Base-by-base conservation (phyloP, 306 rosid species). In the Castanea mollissima region DNA sequence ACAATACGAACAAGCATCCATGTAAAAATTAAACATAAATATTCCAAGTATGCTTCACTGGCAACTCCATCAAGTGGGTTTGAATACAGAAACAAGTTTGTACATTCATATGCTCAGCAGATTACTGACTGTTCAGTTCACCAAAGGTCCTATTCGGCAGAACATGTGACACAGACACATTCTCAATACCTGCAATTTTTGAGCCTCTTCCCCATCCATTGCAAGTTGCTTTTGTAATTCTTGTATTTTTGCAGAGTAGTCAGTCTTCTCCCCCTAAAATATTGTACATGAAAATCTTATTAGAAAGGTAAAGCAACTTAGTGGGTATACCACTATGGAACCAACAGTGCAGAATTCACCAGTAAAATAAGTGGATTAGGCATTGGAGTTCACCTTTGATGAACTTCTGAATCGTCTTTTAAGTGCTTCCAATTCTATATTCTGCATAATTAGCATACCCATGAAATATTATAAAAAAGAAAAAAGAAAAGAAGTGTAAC, bases 201-300 rank as follows among this genome's bases (percentile, higher is more conserved):
- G 85, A 67, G 90, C 94, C 89, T 94, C 98, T 86, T 91, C 98
- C 89, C 79, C 81, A 87, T 94, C 97, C 94, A 94, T 88, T 70
- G 97, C 82, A 74, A 94, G 90, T 84, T 94, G 98, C 88, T 88
- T 94, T 88, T 92, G 95, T 82, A 94, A 87, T 74, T 94, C 98
- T 85, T 49, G 90, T 83, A 94, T 94, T 91, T 94, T 94, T 38
- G 73, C 59, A 15, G 97, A 77, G 84, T 82, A 86, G 89, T 92
- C 98, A 59, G 68, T 88, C 86, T 90, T 92, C 84, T 94, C 98
- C 71, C 97, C 94, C 98, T 94, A 81, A 57, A 84, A 80, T 74
- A 70, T 29, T 25, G 19, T 20, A 15, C n/a, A 35, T 35, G 18
- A 18, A 34, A 76, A 78, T 16, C 3, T 49, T n/a, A 14, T 69